These are phyloP conservation scores for Boletus speciosus DNA, from an alignment of 768 basidiomycete genomes.

Conservation along the genomic window DNA sequence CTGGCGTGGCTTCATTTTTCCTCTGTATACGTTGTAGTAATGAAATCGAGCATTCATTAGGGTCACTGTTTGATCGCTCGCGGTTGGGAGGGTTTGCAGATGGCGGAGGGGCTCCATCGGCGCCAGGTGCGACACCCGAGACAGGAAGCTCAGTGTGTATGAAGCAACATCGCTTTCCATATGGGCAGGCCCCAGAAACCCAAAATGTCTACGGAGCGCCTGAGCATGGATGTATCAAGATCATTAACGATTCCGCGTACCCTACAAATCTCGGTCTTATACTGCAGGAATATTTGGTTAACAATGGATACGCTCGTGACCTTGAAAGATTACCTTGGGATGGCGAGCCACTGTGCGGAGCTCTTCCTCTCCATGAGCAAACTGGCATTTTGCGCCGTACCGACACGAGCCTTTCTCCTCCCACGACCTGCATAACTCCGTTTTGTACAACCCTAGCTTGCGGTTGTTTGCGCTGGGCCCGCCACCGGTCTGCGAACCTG, in stretches of 20 bases:
- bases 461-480: conserved; percentile 91
- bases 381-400: conserved; percentile 87
- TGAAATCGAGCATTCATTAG: conserved; percentile 68
- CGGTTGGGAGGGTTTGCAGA: conserved; percentile 50
- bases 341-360: conserved; percentile 80
- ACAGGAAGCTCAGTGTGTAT: conserved; percentile 84
- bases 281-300: conserved; percentile 43
- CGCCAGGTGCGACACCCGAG: conserved; percentile 53
- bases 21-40: conserved; percentile 77
- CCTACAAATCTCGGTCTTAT: conserved; percentile 93
- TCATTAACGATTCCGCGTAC: conserved; percentile 38
- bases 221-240: conserved; percentile 3
- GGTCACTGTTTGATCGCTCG: conserved; percentile 77
- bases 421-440: conserved; percentile 87
- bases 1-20: conserved; percentile 55
- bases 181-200: conserved; percentile 91
- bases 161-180: conserved; percentile 91
- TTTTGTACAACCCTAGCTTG: conserved; percentile 89
- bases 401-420: conserved; percentile 87
- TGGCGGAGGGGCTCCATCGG: conserved; percentile 51
- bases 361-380: conserved; percentile 90
- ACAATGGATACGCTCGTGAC: neutral
- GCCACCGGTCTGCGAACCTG: conserved; percentile 35
- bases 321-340: conserved; percentile 63
- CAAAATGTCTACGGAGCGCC: conserved; percentile 69